Evolutionary conservation across 345 rosid species (phyloP), one percentile per base, ranked within the genome.

Genomic region (Excoecaria agallocha): DNA sequence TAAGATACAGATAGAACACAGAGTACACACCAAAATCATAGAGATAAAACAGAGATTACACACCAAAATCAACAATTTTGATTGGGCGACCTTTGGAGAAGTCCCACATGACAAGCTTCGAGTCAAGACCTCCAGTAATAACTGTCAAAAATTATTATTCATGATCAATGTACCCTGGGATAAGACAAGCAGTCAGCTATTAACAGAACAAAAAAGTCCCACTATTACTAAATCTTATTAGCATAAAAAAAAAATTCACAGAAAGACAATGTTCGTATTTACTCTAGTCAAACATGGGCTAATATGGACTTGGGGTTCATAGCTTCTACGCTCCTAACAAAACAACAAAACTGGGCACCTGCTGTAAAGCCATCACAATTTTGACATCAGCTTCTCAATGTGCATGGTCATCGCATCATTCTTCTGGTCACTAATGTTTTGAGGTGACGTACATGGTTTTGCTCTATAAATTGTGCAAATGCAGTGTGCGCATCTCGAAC

Each of bases 31-130:
- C 90, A 66, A 94, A 88, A 81, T 94, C 93, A 70, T 22, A 62
- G 7, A 22, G 19, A 62, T 38, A 3, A 25, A 66, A 45, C 16
- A 68, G 67, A 48, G 66, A 67, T 25, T 52, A 38, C 84, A 49
- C 85, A 91, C 98, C 90, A 66, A 94, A 88, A 81, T 94, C 95
- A 70, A 92, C 59, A 77, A 80, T 82, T 83, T 88, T 92, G 78
- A 78, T 77, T 2, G 90, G 80, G 17, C 93, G 89, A 38, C 97
- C 97, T 80, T 87, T 90, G 60, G 95, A 91, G 79, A 94, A 94
- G 89, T 94, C 97, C 98, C 98, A 94, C 82, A 87, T 82, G 75
- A 92, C 69, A 72, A 94, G 90, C 82, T 90, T 94, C 9, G 95
- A 88, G 85, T 94, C 97, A 68, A 94, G 89, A 72, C 98, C 98